These are phyloP conservation scores for Austroboletus niveus DNA, from an alignment of 1,284 basidiomycete genomes.

Conservation along the genomic window DNA sequence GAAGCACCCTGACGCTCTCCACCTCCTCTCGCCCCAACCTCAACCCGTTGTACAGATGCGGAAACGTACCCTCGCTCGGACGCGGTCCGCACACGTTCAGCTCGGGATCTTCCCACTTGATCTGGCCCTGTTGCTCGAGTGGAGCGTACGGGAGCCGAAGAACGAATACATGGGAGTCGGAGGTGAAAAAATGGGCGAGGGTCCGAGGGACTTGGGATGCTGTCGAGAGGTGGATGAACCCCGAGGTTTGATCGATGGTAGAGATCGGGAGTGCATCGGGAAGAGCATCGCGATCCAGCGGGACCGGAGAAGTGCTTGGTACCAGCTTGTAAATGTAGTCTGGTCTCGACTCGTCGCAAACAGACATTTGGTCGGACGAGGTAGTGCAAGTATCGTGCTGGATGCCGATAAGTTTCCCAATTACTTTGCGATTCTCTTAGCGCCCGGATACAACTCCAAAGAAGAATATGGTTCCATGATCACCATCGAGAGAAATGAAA, in stretches of 20 bases:
- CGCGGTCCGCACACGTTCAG: conserved; percentile 23
- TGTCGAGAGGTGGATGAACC: conserved; percentile 32
- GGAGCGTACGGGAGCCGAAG: conserved; percentile 24
- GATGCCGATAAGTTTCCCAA: too few species aligned
- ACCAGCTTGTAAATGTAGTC: conserved; percentile 34
- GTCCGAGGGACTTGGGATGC: conserved; percentile 22
- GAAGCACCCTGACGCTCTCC: conserved; percentile 23
- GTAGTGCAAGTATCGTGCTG: not conserved
- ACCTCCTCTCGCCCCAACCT: conserved; percentile 23
- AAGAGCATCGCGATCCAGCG: conserved; percentile 9
- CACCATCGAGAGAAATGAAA: conserved; percentile 1
- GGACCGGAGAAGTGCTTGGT: conserved; percentile 10
- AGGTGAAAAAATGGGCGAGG: conserved; percentile 22
- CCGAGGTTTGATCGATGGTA: conserved; percentile 19
- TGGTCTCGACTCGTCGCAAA: conserved; percentile 18
- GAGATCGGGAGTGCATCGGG: conserved; percentile 28
- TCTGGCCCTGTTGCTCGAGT: not conserved
- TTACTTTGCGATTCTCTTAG: too few species aligned
- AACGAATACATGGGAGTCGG: conserved; percentile 18
- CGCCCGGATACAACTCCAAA: too few species aligned
- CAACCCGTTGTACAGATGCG: conserved; percentile 29
- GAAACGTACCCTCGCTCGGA: conserved; percentile 27
- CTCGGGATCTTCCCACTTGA: conserved; percentile 29
- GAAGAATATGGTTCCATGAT: too few species aligned
- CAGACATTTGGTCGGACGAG: not conserved